Evolutionary conservation across 345 rosid species (phyloP).

Genomic region (Melastoma malabathricum): DNA sequence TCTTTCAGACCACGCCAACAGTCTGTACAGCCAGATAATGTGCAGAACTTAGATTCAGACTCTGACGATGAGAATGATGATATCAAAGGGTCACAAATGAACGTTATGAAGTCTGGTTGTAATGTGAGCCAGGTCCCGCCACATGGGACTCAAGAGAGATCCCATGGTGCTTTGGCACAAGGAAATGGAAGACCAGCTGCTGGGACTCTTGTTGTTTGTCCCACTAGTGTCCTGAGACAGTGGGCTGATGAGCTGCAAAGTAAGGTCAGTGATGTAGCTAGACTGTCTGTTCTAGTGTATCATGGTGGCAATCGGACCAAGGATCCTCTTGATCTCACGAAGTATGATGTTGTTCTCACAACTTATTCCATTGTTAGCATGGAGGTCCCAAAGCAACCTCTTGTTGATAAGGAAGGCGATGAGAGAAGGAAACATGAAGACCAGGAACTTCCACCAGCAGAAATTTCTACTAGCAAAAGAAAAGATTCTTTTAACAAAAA

Average conservation of each 20-base stretch:
- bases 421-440: too few species aligned
- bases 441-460: too few species aligned
- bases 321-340: slow-evolving; percentile 68
- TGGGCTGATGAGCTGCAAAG: slow-evolving; percentile 78
- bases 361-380: slow-evolving; percentile 91
- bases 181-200: slow-evolving; percentile 73
- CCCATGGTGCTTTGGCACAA: slow-evolving; percentile 16
- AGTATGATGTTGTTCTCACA: slow-evolving; percentile 88
- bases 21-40: slow-evolving; percentile 21
- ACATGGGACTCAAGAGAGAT: slow-evolving; percentile 10
- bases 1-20: slow-evolving; percentile 21
- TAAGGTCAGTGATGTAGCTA: slow-evolving; percentile 61
- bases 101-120: slow-evolving; percentile 15
- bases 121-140: slow-evolving; percentile 13
- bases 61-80: slow-evolving; percentile 50
- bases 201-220: slow-evolving; percentile 97
- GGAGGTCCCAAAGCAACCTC: slow-evolving; percentile 82
- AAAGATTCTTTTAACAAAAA: slow-evolving; percentile 42
- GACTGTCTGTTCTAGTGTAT: slow-evolving; percentile 69
- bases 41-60: slow-evolving; percentile 59
- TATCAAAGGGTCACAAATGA: slow-evolving; percentile 8
- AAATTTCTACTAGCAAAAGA: slow-evolving; percentile 7
- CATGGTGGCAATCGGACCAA: slow-evolving; percentile 86
- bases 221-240: slow-evolving; percentile 90
- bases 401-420: too few species aligned